Evolutionary conservation across 768 basidiomycete species (phyloP).

Genomic region (Clathrus columnatus): DNA sequence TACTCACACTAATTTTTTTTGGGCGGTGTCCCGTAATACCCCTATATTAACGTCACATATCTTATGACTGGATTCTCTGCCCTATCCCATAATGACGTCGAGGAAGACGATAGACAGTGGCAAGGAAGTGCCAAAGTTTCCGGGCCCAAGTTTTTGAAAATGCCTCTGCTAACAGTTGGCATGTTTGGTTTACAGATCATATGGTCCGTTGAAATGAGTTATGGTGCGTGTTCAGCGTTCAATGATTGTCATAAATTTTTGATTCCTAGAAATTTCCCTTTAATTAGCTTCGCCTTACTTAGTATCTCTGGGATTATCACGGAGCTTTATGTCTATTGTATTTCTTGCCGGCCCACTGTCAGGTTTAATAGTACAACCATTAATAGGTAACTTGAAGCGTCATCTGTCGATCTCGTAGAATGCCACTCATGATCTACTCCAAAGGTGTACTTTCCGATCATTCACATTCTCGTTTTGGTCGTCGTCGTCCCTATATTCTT

Average conservation of each 20-base stretch:
- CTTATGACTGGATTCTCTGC: conserved; percentile 45
- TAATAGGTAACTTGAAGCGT: too few relatives aligned
- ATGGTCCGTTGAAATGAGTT: conserved; percentile 94
- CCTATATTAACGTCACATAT: background rate
- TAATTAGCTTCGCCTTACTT: conserved; percentile 72
- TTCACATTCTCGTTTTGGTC: conserved; percentile 73
- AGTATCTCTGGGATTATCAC: conserved; percentile 78
- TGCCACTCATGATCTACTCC: too few relatives aligned
- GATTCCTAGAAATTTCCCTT: conserved; percentile 22
- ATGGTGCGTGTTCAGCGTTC: conserved; percentile 38
- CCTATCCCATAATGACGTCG: conserved; percentile 34
- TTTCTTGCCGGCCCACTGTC: conserved; percentile 89
- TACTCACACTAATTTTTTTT: background rate
- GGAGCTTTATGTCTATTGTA: conserved; percentile 80
- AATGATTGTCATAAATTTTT: background rate
- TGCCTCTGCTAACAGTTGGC: conserved; percentile 68
- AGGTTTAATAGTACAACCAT: conserved; percentile 83
- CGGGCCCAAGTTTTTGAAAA: conserved; percentile 58
- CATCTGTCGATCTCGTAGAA: too few relatives aligned
- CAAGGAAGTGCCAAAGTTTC: conserved; percentile 49
- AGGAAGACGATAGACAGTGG: conserved; percentile 34
- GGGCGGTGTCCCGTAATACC: background rate
- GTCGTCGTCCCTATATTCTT: conserved; percentile 82
- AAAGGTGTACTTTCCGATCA: conserved; percentile 68
- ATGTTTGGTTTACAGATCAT: conserved; percentile 80